Evolutionary conservation across 306 rosid species (phyloP).

Genomic region (Parietaria judaica): DNA sequence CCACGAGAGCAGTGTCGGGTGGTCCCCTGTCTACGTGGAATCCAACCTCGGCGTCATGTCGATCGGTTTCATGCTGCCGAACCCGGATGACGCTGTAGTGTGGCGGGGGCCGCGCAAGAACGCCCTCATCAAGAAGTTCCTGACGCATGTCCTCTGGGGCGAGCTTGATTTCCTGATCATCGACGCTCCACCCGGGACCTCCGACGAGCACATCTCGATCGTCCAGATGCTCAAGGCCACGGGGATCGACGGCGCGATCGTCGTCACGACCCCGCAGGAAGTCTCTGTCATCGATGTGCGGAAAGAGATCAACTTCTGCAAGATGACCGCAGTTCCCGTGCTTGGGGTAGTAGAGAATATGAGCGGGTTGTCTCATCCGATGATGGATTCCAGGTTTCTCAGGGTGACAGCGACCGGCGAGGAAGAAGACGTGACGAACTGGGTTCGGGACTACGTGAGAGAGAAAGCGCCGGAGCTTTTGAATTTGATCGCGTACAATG

Average conservation of each 20-base stretch:
- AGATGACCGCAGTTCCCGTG: slow-evolving; percentile 67
- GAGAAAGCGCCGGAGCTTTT: slow-evolving; percentile 62
- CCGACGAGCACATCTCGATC: slow-evolving; percentile 85
- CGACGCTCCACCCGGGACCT: slow-evolving; percentile 97
- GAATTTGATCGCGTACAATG: slow-evolving; percentile 51
- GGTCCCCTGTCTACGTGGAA: slow-evolving; percentile 94
- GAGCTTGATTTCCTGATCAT: slow-evolving; percentile 83
- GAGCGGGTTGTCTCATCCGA: slow-evolving; percentile 72
- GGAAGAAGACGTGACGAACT: slow-evolving; percentile 59
- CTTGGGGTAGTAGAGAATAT: slow-evolving; percentile 90
- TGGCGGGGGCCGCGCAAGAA: slow-evolving; percentile 95
- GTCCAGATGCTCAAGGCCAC: slow-evolving; percentile 66
- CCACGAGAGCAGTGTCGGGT: slow-evolving; percentile 94
- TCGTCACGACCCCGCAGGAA: slow-evolving; percentile 92
- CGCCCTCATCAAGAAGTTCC: slow-evolving; percentile 75
- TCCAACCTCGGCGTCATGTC: slow-evolving; percentile 94
- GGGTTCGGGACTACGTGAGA: slow-evolving; percentile 49
- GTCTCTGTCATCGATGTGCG: slow-evolving; percentile 79
- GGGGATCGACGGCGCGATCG: slow-evolving; percentile 83
- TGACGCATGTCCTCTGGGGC: slow-evolving; percentile 87
- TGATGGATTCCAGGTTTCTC: slow-evolving; percentile 51
- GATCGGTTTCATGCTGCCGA: slow-evolving; percentile 75
- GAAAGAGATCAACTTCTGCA: slow-evolving; percentile 87
- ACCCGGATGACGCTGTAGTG: slow-evolving; percentile 76
- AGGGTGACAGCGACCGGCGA: slow-evolving; percentile 51